Base-by-base conservation (phyloP, 176 grass and related monocot species). In the Triticum monococcum region DNA sequence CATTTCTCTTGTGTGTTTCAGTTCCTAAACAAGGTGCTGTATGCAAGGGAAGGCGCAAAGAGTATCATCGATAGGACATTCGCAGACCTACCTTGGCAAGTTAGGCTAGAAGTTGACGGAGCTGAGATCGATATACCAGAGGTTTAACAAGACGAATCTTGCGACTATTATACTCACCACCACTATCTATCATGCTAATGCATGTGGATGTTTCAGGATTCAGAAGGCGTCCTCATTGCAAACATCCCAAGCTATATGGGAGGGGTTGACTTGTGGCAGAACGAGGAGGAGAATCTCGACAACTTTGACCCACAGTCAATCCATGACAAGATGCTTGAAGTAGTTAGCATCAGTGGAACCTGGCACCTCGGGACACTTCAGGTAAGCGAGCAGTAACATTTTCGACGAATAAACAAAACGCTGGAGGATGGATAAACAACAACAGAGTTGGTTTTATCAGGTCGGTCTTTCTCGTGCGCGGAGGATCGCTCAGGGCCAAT, bases 161-260 rank as follows among this genome's bases (percentile, higher is more conserved):
- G 33, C 11, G 4, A 32, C 11, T 71, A 65, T 64, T 37, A 37
- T 9, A 8, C 11, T n/a, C 4, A 31, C 14, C 16, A 48, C 71
- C 26, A 31, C 52, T 50, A 37, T 16, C 56, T 32, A 16, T 30
- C 23, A 69, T 36, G 40, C 38, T 82, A 26, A 60, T 26, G n/a
- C 13, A 8, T 56, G 20, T 64, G 22, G 20, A 68, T 77, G 36
- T 32, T 81, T 64, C 86, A 97, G 94, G 91, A 97, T 77, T 90
- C 85, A 8, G 94, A 97, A 90, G 94, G 94, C n/a, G 82, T 97
- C 23, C 89, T 97, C 28, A 83, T 97, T 11, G 85, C 85, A 8
- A 97, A 97, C 79, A 97, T 94, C 40, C 87, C 91, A 63, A 97
- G 94, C 79, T 97, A 97, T 46, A 94, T 97, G 94, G 94, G 94